phyloP scores from a whole-genome alignment of 768 basidiomycete species.

The Phlebiopsis flavidoalba region DNA sequence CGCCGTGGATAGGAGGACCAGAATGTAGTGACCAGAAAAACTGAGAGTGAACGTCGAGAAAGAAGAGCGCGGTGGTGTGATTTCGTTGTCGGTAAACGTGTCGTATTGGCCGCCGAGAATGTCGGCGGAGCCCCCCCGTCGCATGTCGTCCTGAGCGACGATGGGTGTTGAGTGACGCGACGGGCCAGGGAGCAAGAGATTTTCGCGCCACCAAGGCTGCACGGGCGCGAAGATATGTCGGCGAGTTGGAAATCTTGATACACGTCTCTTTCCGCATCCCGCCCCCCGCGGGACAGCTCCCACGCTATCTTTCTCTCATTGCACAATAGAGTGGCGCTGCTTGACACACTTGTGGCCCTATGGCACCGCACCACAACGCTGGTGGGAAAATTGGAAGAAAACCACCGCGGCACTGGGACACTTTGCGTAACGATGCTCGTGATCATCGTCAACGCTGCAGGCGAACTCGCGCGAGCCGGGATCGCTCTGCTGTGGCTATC shows the following conservation, averaged over 20 bases:
- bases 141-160: constrained; percentile 36
- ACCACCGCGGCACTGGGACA: background rate
- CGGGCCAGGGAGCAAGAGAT: constrained; percentile 11
- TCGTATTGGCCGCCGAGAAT: constrained; percentile 58
- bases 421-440: background rate
- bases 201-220: constrained; percentile 13
- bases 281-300: background rate
- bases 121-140: constrained; percentile 65
- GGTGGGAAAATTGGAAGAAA: background rate
- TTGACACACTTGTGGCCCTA: background rate
- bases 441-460: background rate
- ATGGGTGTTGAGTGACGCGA: constrained; percentile 13
- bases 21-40: constrained; percentile 1
- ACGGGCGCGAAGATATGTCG: constrained; percentile 2
- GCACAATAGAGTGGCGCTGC: background rate
- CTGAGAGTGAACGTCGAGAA: constrained; percentile 19
- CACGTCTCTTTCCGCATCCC: background rate
- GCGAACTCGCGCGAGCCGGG: background rate
- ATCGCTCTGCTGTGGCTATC: background rate
- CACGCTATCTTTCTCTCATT: background rate
- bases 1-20: background rate
- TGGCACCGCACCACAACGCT: background rate
- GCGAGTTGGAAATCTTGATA: constrained; percentile 12
- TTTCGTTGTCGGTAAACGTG: constrained; percentile 20
- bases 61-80: constrained; percentile 28